phyloP scores from a whole-genome alignment of 73 alveolate species.

The Paramecium pentaurelia region DNA sequence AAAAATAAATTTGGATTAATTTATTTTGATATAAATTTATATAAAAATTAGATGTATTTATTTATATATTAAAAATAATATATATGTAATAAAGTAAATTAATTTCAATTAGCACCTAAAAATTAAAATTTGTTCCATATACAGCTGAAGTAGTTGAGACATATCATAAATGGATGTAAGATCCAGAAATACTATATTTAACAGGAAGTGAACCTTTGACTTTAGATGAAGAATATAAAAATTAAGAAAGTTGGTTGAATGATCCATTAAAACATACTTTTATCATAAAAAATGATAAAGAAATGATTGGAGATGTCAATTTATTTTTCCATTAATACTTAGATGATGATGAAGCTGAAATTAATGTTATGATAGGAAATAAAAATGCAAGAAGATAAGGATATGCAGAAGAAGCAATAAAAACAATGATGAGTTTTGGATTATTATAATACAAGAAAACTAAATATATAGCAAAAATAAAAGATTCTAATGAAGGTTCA shows the following conservation, averaged over 20 bases:
- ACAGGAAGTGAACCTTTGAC: constrained; percentile 57
- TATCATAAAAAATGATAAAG: not conserved
- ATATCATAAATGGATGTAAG: constrained; percentile 46
- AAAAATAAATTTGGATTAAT: not conserved
- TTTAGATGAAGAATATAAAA: constrained; percentile 55
- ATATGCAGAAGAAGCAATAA: constrained; percentile 42
- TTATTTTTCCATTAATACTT: constrained; percentile 45
- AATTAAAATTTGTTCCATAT: constrained; percentile 33
- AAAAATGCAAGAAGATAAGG: constrained; percentile 53
- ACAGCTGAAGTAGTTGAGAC: constrained; percentile 26
- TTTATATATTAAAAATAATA: not conserved
- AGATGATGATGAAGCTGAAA: constrained; percentile 59
- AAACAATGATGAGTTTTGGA: constrained; percentile 54
- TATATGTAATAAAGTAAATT: not conserved
- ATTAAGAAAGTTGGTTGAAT: constrained; percentile 50
- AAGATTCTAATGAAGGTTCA: constrained; percentile 10
- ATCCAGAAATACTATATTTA: constrained; percentile 43
- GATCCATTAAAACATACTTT: constrained; percentile 52
- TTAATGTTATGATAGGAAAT: constrained; percentile 58
- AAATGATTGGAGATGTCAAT: constrained; percentile 50
- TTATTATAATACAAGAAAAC: not conserved
- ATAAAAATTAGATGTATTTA: not conserved
- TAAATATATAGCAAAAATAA: constrained; percentile 51
- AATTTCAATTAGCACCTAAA: not conserved
- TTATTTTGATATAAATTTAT: not conserved